Conservation (phyloP, 305 asterid species). For the Lippia alba region DNA sequence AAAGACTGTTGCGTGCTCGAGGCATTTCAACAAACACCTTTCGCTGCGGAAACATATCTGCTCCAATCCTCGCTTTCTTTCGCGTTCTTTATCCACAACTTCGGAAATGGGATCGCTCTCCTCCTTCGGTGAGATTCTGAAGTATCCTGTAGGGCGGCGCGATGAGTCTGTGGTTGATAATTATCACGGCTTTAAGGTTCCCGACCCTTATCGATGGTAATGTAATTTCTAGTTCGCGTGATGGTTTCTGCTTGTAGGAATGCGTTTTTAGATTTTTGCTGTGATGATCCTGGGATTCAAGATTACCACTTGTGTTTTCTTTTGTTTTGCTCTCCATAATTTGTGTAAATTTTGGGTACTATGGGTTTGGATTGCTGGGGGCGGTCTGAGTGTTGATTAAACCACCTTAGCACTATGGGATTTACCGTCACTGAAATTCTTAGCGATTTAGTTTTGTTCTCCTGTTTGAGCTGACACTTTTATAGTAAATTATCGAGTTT, state of each 20-base stretch:
- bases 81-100: constrained; percentile 30
- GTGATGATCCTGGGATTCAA: not conserved
- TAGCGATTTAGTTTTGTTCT: not conserved
- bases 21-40: constrained; percentile 35
- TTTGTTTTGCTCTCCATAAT: not conserved
- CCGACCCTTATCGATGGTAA: constrained; percentile 97
- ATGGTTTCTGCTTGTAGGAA: not conserved
- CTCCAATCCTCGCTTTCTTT: not conserved
- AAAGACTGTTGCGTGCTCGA: not conserved
- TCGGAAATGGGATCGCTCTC: constrained; percentile 68
- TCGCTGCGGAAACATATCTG: constrained; percentile 5
- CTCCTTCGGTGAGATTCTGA: constrained; percentile 40
- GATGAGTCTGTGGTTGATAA: constrained; percentile 75
- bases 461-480: not conserved
- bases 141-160: constrained; percentile 77
- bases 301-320: not conserved
- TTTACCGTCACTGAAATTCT: constrained; percentile 20
- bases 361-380: not conserved
- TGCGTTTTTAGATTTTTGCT: not conserved
- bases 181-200: constrained; percentile 70
- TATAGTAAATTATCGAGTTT: constrained; percentile 24
- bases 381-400: not conserved
- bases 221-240: not conserved
- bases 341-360: not conserved
- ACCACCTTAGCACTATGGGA: constrained; percentile 3